phyloP scores from a whole-genome alignment of 2,329 filamentous ascomycete genomes.

The Aspergillus proliferans region DNA sequence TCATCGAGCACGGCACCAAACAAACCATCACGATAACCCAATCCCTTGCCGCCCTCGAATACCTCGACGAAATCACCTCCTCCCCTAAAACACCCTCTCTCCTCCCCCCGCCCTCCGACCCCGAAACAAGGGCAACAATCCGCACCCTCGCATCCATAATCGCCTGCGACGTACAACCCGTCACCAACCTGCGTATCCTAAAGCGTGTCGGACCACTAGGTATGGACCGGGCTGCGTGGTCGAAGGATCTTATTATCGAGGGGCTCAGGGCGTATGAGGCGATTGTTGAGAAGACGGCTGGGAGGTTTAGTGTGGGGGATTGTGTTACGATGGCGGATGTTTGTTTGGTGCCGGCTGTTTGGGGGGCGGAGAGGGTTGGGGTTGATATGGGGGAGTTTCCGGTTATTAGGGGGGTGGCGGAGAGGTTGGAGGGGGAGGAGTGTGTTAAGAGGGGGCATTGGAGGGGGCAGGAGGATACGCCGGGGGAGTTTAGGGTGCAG shows the following conservation, averaged over 20 bases:
- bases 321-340: constrained; percentile 53
- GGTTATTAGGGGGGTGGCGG: constrained; percentile 41
- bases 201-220: constrained; percentile 44
- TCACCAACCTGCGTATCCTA: constrained; percentile 53
- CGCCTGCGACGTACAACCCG: constrained; percentile 53
- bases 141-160: constrained; percentile 52
- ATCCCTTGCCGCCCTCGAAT: constrained; percentile 57
- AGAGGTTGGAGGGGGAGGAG: constrained; percentile 43
- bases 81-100: constrained; percentile 31
- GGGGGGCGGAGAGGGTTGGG: constrained; percentile 51
- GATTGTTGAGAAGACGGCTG: constrained; percentile 32
- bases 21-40: constrained; percentile 44
- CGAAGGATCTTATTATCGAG: constrained; percentile 44
- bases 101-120: constrained; percentile 41
- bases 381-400: constrained; percentile 49
- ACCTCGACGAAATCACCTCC: constrained; percentile 52
- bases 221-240: constrained; percentile 45
- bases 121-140: constrained; percentile 43
- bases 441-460: constrained; percentile 51
- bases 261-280: constrained; percentile 55
- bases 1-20: constrained; percentile 25
- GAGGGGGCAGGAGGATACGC: constrained; percentile 50
- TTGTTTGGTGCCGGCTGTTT: constrained; percentile 53
- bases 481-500: constrained; percentile 34
- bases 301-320: constrained; percentile 53